These are phyloP conservation scores for Camellia oleifera DNA, from an alignment of 179 eudicot genomes.

Conservation along the genomic window DNA sequence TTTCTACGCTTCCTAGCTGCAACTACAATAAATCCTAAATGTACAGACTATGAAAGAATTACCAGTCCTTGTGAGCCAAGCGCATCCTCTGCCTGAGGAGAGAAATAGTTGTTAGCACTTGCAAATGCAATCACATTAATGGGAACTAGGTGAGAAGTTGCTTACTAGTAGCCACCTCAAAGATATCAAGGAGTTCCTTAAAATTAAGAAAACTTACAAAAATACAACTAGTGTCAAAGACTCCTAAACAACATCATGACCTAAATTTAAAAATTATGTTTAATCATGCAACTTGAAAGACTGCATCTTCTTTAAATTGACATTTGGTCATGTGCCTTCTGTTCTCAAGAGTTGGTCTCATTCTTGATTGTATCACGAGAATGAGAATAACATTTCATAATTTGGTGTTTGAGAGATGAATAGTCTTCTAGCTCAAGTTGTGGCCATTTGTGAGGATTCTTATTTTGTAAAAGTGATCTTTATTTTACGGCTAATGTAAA, in stretches of 20 bases:
- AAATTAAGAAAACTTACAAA: not conserved
- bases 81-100: conserved; percentile 13
- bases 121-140: not conserved
- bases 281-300: not conserved
- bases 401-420: not conserved
- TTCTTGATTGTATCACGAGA: not conserved
- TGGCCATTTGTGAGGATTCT: not conserved
- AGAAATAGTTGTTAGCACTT: conserved; percentile 1
- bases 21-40: too few species aligned
- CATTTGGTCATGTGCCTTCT: not conserved
- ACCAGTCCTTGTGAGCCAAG: conserved; percentile 16
- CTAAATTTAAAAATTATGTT: not conserved
- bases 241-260: not conserved
- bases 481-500: not conserved
- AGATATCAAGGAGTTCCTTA: not conserved
- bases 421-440: not conserved
- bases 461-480: not conserved
- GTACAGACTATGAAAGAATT: not conserved
- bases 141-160: not conserved
- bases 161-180: not conserved
- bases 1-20: too few species aligned
- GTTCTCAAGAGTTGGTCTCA: not conserved
- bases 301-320: not conserved
- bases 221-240: not conserved
- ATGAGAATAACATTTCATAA: not conserved